Percentiles rank a stretch among this genome's conserved stretches.
Conservation (phyloP, 139 green algal genomes). For the Spirogloea muscicola region DNA sequence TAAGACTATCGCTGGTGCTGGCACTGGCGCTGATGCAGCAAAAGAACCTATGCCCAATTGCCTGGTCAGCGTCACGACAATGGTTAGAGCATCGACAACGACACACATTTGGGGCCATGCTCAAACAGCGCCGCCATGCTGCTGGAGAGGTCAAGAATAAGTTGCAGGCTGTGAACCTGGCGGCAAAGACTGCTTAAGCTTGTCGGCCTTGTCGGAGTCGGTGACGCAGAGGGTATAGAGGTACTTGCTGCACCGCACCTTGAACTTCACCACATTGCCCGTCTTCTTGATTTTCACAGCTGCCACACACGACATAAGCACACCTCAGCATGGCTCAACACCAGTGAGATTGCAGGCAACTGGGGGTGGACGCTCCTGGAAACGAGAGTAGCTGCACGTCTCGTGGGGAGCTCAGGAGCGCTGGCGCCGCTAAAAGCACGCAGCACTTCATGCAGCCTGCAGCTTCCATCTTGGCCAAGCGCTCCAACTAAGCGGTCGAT, state of each 20-base stretch:
- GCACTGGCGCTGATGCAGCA: background rate
- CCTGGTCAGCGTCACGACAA: background rate
- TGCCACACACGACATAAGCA: no score
- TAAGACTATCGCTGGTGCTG: background rate
- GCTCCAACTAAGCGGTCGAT: no score
- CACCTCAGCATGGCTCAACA: no score
- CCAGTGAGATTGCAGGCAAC: no score
- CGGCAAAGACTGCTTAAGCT: slow-evolving; percentile 99
- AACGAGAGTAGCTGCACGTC: no score
- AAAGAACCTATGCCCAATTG: no score
- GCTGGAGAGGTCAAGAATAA: background rate
- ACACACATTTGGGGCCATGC: background rate
- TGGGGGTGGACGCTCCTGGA: no score
- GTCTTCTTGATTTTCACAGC: slow-evolving; percentile 93
- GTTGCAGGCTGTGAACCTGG: slow-evolving; percentile 59
- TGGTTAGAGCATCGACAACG: background rate
- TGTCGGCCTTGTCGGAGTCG: slow-evolving; percentile 97
- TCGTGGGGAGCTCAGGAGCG: no score
- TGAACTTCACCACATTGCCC: slow-evolving; percentile 92
- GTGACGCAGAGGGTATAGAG: slow-evolving; percentile 97
- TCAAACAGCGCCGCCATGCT: background rate
- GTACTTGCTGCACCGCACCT: slow-evolving; percentile 96
- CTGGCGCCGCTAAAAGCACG: no score
- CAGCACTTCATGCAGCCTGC: no score
- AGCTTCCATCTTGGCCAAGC: no score